Conservation (phyloP, 225 moss, liverwort and hornwort genomes). For the Pseudoscleropodium purum region DNA sequence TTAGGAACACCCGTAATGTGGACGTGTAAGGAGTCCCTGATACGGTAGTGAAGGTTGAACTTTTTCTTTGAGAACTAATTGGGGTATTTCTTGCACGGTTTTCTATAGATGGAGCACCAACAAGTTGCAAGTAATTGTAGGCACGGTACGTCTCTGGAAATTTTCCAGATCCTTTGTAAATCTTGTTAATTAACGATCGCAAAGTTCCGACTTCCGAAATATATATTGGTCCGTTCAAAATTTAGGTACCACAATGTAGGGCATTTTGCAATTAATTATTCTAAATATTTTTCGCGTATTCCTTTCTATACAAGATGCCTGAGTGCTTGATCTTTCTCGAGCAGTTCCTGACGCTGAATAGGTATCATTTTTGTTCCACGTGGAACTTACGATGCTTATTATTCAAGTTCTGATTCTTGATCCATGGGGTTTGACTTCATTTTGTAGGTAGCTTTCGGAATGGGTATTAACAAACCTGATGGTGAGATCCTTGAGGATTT, state of each 20-base stretch:
- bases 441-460: conserved; percentile 92
- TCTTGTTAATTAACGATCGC: background rate
- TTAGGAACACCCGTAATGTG: background rate
- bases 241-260: background rate
- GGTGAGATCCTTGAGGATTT: conserved; percentile 41
- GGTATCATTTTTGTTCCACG: background rate
- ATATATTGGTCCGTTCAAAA: background rate
- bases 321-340: background rate
- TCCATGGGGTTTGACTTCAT: background rate
- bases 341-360: background rate
- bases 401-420: background rate
- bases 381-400: background rate
- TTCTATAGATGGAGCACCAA: conserved; percentile 81
- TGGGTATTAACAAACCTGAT: conserved; percentile 99
- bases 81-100: conserved; percentile 6
- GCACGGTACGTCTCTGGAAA: conserved; percentile 54
- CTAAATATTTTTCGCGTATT: background rate
- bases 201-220: background rate
- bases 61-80: background rate
- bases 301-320: background rate
- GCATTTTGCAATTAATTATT: background rate
- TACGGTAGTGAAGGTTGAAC: background rate
- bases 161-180: background rate
- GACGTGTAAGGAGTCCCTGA: background rate
- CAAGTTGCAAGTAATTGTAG: conserved; percentile 93